Evolutionary conservation across 768 basidiomycete species (phyloP), one percentile per base, ranked within the genome.

Genomic region (Pisolithus orientalis): DNA sequence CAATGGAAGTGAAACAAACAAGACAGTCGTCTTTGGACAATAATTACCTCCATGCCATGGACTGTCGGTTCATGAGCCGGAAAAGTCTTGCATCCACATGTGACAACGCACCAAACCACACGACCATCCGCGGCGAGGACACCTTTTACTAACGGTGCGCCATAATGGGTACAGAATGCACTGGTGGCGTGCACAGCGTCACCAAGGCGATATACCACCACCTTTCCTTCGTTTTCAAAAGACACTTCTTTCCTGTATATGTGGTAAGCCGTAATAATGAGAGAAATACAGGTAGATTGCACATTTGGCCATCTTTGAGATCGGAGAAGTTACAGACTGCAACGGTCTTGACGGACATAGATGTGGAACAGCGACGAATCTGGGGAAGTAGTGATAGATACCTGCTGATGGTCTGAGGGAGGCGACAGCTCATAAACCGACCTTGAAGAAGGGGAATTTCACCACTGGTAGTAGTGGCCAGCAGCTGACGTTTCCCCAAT

Each of bases 111-210:
- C 84, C 92, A 94, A 46, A 87, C 81, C 17, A 94, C 79, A 54
- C 87, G 73, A 9, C 88, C 91, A 65, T 88, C 85, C 32, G 85
- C 76, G 7, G 85, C 80, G 50, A 93, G 72, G 9, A 91, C 84
- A 48, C 91, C 92, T 67, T 90, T 91, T 5, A 75, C 82, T 2
- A 94, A 75, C 1, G 91, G 90, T 3, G 92, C 92, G 10, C 93
- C 93, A 63, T 93, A 94, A 66, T 95, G 93, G 2, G 91, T 94
- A 69, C 93, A 95, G 68, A 80, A 87, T 2, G 88, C 88, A 54
- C 83, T 85, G 0, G 87, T 93, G 6, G 90, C 88, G 58, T 87
- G 76, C 1, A 91, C 71, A 57, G 85, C 80, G 59, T 86, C 83
- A 28, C 85, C 86, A 16, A 94, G 67, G 47, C 84, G 83, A 49